phyloP scores from a whole-genome alignment of 2,329 filamentous ascomycete species.

The Cytospora chrysosperma region DNA sequence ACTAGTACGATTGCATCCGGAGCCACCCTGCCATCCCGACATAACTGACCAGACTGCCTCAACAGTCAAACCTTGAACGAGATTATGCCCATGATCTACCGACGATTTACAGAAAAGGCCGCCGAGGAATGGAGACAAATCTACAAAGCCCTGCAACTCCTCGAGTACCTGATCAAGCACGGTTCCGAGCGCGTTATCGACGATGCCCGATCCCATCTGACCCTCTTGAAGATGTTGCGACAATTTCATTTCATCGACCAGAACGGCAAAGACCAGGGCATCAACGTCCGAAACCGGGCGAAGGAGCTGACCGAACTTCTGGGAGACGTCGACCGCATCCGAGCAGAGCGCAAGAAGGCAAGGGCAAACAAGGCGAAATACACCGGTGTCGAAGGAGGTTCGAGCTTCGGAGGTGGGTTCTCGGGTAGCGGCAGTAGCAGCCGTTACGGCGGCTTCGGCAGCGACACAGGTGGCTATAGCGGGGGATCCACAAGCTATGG shows the following conservation, averaged over 20 bases:
- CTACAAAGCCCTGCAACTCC: constrained; percentile 94
- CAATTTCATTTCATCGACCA: constrained; percentile 96
- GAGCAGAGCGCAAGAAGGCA: constrained; percentile 83
- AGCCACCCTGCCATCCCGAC: background rate
- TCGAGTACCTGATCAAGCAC: constrained; percentile 95
- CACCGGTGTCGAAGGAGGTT: constrained; percentile 85
- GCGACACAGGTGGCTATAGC: constrained; percentile 72
- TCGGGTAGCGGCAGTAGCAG: constrained; percentile 43
- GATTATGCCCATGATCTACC: constrained; percentile 99
- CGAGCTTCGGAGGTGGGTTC: constrained; percentile 58
- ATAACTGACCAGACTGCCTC: constrained; percentile 16
- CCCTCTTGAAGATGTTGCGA: constrained; percentile 94
- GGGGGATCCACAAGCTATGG: constrained; percentile 53
- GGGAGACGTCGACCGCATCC: constrained; percentile 85
- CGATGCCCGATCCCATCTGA: constrained; percentile 92
- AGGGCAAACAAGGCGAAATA: constrained; percentile 91
- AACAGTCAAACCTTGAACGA: constrained; percentile 90
- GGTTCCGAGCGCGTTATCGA: constrained; percentile 97
- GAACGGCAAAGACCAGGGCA: constrained; percentile 96
- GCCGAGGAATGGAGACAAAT: constrained; percentile 99
- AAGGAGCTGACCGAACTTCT: constrained; percentile 96
- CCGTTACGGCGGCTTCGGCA: constrained; percentile 89
- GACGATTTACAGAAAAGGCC: constrained; percentile 96
- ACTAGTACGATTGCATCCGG: constrained; percentile 69
- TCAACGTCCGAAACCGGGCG: constrained; percentile 95